Conservation (phyloP, 768 basidiomycete species). For the Roridomyces roridus region DNA sequence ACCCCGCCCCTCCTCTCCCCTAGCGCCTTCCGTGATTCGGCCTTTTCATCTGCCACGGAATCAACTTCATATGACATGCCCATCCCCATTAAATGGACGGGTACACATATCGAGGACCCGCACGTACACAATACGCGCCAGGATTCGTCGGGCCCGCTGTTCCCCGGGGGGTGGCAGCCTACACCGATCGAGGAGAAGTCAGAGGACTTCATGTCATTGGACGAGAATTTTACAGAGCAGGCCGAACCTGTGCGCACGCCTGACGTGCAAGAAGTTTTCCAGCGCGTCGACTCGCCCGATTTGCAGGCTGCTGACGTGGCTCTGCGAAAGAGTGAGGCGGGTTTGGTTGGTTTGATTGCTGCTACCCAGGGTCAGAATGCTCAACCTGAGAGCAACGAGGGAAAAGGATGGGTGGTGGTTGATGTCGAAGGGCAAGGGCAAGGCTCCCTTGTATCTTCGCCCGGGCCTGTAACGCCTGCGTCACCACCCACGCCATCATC, state of each 20-base stretch:
- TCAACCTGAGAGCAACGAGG: slow-evolving; percentile 37
- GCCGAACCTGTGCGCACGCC: slow-evolving; percentile 37
- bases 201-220: slow-evolving; percentile 29
- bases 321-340: slow-evolving; percentile 68
- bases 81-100: slow-evolving; percentile 70
- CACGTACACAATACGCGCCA: no score
- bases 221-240: slow-evolving; percentile 27
- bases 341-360: slow-evolving; percentile 57
- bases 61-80: slow-evolving; percentile 57
- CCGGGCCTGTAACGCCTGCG: slow-evolving; percentile 33
- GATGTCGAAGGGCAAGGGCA: slow-evolving; percentile 56
- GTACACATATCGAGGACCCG: slow-evolving; percentile 30
- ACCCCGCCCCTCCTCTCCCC: slow-evolving; percentile 57
- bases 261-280: slow-evolving; percentile 53
- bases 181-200: slow-evolving; percentile 58
- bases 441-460: slow-evolving; percentile 29
- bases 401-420: slow-evolving; percentile 70
- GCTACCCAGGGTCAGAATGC: slow-evolving; percentile 38
- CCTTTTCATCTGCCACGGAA: slow-evolving; percentile 56
- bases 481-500: slow-evolving; percentile 25
- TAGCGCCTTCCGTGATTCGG: slow-evolving; percentile 71
- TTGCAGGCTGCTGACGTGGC: slow-evolving; percentile 49
- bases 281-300: slow-evolving; percentile 61
- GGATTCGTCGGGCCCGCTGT: slow-evolving; percentile 39
- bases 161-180: slow-evolving; percentile 64